Evolutionary conservation across 1,284 basidiomycete genomes (phyloP).

Genomic region (Coniferiporia weirii): DNA sequence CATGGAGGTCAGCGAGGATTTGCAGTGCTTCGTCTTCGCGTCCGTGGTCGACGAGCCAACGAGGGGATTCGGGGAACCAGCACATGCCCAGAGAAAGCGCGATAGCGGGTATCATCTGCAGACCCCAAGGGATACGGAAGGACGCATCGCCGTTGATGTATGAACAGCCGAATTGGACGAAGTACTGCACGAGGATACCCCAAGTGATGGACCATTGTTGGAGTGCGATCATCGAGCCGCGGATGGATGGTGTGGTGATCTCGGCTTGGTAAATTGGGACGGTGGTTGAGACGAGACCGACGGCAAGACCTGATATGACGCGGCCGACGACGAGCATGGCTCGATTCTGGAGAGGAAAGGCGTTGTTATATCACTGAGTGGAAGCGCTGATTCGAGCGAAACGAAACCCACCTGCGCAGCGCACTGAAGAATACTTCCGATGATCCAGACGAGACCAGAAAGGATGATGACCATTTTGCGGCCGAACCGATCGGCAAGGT

Average conservation of each 20-base stretch:
- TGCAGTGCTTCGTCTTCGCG: conserved; percentile 66
- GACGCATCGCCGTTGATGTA: conserved; percentile 65
- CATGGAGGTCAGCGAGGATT: conserved; percentile 77
- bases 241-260: conserved; percentile 61
- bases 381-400: conserved; percentile 1
- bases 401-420: conserved; percentile 41
- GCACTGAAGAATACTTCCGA: conserved; percentile 66
- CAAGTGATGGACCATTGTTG: conserved; percentile 78
- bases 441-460: conserved; percentile 63
- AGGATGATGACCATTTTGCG: conserved; percentile 61
- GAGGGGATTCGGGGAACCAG: conserved; percentile 51
- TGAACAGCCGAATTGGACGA: conserved; percentile 69
- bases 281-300: conserved; percentile 53
- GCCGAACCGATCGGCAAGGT: conserved; percentile 61
- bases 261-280: conserved; percentile 74
- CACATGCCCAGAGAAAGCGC: conserved; percentile 66
- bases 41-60: conserved; percentile 59
- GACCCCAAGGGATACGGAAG: conserved; percentile 76
- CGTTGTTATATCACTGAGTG: not conserved
- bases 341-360: conserved; percentile 40
- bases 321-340: conserved; percentile 69
- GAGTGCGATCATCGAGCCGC: conserved; percentile 69
- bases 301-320: conserved; percentile 54
- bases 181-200: conserved; percentile 73
- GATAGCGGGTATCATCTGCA: conserved; percentile 73